Conservation (phyloP, 108 stramenopile genomes). For the Seminavis robusta region DNA sequence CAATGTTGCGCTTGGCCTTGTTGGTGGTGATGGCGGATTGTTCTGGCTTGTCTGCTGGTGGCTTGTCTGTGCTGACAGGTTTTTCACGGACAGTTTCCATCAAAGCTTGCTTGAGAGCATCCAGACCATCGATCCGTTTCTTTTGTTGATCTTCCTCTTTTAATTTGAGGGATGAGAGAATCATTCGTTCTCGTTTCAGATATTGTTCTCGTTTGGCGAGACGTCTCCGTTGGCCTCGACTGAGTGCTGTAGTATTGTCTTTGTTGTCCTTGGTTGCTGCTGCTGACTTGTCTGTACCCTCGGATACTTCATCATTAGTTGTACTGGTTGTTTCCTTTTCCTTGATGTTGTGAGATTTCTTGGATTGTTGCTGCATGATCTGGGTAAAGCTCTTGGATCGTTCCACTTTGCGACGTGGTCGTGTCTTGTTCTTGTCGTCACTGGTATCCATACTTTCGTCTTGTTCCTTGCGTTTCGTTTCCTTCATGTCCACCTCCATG, state of each 20-base stretch:
- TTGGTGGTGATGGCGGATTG: too few relatives aligned
- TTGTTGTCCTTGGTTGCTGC: background rate
- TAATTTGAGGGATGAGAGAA: constrained; percentile 66
- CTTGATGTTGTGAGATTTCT: constrained; percentile 3
- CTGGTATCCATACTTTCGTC: too few relatives aligned
- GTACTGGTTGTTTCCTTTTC: constrained; percentile 3
- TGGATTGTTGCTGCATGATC: background rate
- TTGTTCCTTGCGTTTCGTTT: too few relatives aligned
- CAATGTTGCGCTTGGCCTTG: constrained; percentile 51
- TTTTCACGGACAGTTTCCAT: constrained; percentile 17
- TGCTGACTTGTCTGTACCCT: background rate
- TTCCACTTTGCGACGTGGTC: constrained; percentile 10
- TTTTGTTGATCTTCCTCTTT: constrained; percentile 64
- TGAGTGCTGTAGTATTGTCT: constrained; percentile 28
- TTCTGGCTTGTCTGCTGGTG: constrained; percentile 1
- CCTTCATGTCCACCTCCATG: too few relatives aligned
- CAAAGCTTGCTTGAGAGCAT: constrained; percentile 72
- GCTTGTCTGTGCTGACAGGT: background rate
- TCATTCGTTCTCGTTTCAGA: constrained; percentile 69
- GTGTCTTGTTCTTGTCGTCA: too few relatives aligned
- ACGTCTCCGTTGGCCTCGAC: constrained; percentile 80
- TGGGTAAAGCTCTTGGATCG: background rate
- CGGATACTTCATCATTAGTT: background rate
- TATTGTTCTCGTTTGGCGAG: constrained; percentile 77
- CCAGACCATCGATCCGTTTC: constrained; percentile 74